phyloP scores from a whole-genome alignment of 169 alveolate genomes.

The Plasmodium coatneyi region DNA sequence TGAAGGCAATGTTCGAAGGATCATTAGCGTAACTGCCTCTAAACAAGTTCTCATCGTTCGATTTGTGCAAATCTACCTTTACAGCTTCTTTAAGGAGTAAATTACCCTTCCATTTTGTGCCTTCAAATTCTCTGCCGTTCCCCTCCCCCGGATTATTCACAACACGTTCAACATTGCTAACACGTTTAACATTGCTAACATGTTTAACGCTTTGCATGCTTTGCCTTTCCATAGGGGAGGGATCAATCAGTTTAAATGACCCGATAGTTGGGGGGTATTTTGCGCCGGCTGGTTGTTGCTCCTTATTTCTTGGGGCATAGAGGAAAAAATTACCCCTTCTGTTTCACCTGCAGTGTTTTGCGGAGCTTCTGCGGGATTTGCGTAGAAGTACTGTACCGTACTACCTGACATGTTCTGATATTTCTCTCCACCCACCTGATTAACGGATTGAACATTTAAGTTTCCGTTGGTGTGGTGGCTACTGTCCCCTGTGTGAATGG shows the following conservation, averaged over 20 bases:
- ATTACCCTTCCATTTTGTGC: not conserved
- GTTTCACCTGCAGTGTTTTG: not conserved
- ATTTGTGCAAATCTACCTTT: not conserved
- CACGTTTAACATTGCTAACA: not conserved
- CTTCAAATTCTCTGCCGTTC: not conserved
- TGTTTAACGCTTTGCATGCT: not conserved
- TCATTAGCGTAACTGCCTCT: not conserved
- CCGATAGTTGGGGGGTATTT: not conserved
- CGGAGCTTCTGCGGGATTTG: not conserved
- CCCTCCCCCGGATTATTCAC: conserved; percentile 57
- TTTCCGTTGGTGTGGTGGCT: not conserved
- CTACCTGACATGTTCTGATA: conserved; percentile 9
- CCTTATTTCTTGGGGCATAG: conserved; percentile 20
- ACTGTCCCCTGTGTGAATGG: not conserved
- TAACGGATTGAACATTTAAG: not conserved
- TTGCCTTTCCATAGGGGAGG: conserved; percentile 49
- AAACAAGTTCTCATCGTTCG: not conserved
- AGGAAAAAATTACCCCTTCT: not conserved
- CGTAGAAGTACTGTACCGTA: not conserved
- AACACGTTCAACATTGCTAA: not conserved
- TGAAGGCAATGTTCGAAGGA: not conserved
- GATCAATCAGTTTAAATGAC: conserved; percentile 65
- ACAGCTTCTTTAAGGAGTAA: not conserved
- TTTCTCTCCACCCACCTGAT: conserved; percentile 4
- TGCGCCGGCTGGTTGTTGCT: not conserved